These are phyloP conservation scores for Harringtonia aguacate DNA, from an alignment of 2,329 filamentous ascomycete species.

Conservation along the genomic window DNA sequence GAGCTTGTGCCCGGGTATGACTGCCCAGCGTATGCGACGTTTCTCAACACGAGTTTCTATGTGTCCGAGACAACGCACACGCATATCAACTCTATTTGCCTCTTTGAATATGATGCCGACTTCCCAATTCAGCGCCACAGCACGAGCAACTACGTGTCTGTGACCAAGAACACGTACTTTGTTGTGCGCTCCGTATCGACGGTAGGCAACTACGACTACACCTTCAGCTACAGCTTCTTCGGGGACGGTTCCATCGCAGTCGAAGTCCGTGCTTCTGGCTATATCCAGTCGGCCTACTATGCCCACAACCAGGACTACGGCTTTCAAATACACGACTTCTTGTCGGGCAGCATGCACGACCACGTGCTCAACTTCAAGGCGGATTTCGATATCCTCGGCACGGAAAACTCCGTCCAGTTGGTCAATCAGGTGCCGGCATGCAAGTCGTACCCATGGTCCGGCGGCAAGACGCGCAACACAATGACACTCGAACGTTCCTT, in stretches of 20 bases:
- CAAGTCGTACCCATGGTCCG: conserved; percentile 36
- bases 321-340: conserved; percentile 34
- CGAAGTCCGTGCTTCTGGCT: conserved; percentile 41
- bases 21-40: conserved; percentile 39
- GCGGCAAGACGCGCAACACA: conserved; percentile 33
- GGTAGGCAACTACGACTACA: conserved; percentile 44
- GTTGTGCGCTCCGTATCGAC: conserved; percentile 35
- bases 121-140: conserved; percentile 39
- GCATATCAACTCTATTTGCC: conserved; percentile 39
- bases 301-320: conserved; percentile 35
- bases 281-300: conserved; percentile 39
- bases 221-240: conserved; percentile 39
- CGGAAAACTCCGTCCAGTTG: conserved; percentile 30
- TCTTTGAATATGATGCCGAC: conserved; percentile 41
- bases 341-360: conserved; percentile 41
- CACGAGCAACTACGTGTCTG: conserved; percentile 26
- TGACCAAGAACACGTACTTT: conserved; percentile 36
- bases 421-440: conserved; percentile 21
- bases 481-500: conserved; percentile 36
- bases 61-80: conserved; percentile 29
- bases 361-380: conserved; percentile 45
- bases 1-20: conserved; percentile 38
- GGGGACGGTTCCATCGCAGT: conserved; percentile 40
- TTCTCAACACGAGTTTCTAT: conserved; percentile 35
- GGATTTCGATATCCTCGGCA: conserved; percentile 40